Evolutionary conservation across 257 asterid species (phyloP).

Genomic region (Forsythia viridissima): DNA sequence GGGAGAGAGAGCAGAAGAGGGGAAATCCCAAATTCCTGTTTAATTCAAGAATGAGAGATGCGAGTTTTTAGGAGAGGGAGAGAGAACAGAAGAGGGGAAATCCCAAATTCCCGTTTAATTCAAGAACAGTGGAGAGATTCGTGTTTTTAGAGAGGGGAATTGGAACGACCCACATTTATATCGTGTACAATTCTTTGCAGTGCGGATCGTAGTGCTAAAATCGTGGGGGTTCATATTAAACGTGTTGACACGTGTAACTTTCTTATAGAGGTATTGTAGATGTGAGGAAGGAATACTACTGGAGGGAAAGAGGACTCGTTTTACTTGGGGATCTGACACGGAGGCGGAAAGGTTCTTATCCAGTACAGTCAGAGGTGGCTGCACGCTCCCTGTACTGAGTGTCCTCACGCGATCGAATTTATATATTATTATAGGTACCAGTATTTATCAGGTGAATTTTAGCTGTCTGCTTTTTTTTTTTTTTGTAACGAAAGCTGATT

Average conservation of each 20-base stretch:
- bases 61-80: not conserved
- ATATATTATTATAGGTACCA: no score
- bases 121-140: not conserved
- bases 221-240: not conserved
- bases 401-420: not conserved
- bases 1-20: not conserved
- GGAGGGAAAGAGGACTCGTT: not conserved
- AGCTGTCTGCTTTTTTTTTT: not conserved
- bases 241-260: not conserved
- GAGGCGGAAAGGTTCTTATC: constrained; percentile 10
- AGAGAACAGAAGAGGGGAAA: not conserved
- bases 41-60: not conserved
- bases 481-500: no score
- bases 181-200: constrained; percentile 5
- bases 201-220: not conserved
- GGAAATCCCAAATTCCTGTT: not conserved
- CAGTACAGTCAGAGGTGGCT: not conserved
- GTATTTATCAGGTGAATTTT: not conserved
- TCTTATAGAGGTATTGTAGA: not conserved
- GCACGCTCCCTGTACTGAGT: not conserved
- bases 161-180: not conserved
- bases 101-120: not conserved
- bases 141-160: constrained; percentile 5
- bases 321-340: not conserved
- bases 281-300: not conserved